These are phyloP conservation scores for Eragrostis curvula DNA, from an alignment of 176 grass and related monocot genomes.

Conservation along the genomic window DNA sequence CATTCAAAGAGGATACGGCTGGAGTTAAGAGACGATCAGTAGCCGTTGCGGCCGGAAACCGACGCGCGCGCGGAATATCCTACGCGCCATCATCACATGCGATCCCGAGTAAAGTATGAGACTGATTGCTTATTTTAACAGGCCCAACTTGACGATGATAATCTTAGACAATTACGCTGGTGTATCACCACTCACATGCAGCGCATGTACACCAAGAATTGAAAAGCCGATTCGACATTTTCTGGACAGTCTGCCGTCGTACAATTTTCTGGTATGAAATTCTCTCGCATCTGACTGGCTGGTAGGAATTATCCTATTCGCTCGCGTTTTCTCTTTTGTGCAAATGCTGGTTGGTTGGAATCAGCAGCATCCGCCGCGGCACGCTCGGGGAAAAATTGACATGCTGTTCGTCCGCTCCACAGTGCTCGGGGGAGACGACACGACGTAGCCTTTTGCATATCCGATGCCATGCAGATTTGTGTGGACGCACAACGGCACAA, in stretches of 20 bases:
- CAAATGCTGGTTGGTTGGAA: not conserved
- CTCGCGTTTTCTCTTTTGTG: not conserved
- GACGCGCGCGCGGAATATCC: not conserved
- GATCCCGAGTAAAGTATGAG: not conserved
- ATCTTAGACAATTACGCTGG: not conserved
- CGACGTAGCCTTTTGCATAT: not conserved
- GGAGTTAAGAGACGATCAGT: not conserved
- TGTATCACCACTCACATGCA: not conserved
- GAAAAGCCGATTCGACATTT: not conserved
- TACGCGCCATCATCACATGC: not conserved
- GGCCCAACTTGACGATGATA: not conserved
- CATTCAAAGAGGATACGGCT: not conserved
- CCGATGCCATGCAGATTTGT: not conserved
- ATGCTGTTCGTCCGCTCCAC: not conserved
- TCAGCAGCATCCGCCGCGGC: not conserved
- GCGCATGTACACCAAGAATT: not conserved
- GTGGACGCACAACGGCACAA: not conserved
- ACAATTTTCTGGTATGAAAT: not conserved
- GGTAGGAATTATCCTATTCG: not conserved
- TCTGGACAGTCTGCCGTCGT: not conserved
- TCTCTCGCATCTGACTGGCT: not conserved
- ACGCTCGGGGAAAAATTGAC: not conserved
- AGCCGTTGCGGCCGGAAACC: slow-evolving; percentile 30
- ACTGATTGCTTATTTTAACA: not conserved
- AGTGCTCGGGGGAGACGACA: not conserved